Evolutionary conservation across 148 eudicot genomes (phyloP).

Genomic region (Chenopodium suecicum): DNA sequence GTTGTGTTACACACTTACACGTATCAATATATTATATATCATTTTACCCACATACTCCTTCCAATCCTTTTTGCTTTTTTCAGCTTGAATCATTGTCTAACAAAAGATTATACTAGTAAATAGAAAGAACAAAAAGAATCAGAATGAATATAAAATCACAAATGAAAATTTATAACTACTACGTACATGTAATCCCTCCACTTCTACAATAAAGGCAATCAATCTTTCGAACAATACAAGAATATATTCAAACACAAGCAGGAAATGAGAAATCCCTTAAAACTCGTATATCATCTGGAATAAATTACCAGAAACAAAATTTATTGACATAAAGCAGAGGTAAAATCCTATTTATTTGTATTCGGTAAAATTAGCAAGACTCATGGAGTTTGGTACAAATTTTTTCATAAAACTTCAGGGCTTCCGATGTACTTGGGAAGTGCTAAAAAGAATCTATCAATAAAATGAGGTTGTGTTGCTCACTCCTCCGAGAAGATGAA

Average conservation of each 20-base stretch:
- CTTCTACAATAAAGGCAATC: background rate
- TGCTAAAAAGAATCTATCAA: slow-evolving; percentile 14
- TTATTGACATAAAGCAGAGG: background rate
- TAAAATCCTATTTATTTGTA: slow-evolving; percentile 15
- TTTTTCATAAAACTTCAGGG: background rate
- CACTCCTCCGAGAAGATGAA: slow-evolving; percentile 19
- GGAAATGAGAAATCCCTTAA: background rate
- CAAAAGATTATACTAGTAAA: too few species aligned
- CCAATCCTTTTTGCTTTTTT: too few species aligned
- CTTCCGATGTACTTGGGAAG: background rate
- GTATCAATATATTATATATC: too few species aligned
- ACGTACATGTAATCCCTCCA: too few species aligned
- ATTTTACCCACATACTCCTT: too few species aligned
- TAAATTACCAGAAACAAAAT: background rate
- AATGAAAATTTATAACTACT: too few species aligned
- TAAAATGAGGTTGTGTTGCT: slow-evolving; percentile 18
- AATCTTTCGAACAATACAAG: background rate
- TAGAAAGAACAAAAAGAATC: too few species aligned
- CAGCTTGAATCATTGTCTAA: too few species aligned
- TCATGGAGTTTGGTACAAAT: background rate
- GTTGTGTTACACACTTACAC: too few species aligned
- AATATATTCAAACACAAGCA: background rate
- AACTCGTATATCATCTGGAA: background rate
- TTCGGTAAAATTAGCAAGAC: slow-evolving; percentile 12
- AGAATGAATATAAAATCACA: too few species aligned